Evolutionary conservation across 805 yeast species (phyloP).

Genomic region (Kazachstania kunashirensis): DNA sequence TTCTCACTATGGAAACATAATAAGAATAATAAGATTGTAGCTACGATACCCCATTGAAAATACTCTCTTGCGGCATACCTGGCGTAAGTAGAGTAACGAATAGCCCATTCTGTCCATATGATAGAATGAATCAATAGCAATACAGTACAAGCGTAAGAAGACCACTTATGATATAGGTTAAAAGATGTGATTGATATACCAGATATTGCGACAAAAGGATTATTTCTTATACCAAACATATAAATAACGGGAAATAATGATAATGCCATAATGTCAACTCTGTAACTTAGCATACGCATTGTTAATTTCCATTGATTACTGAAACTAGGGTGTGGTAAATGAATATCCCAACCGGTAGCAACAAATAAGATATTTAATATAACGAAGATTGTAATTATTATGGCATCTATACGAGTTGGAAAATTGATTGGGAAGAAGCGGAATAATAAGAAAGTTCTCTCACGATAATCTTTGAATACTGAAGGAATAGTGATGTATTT

Average conservation of each 20-base stretch:
- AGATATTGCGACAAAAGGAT: slow-evolving; percentile 49
- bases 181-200: slow-evolving; percentile 56
- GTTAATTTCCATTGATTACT: slow-evolving; percentile 27
- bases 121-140: slow-evolving; percentile 47
- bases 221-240: slow-evolving; percentile 65
- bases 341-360: slow-evolving; percentile 30
- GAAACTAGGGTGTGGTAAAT: slow-evolving; percentile 33
- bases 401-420: slow-evolving; percentile 25
- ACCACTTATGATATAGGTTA: slow-evolving; percentile 57
- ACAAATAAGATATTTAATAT: slow-evolving; percentile 27
- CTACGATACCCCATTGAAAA: slow-evolving; percentile 40
- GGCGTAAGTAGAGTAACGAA: slow-evolving; percentile 28
- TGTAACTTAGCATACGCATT: slow-evolving; percentile 39
- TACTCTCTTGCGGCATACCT: slow-evolving; percentile 35
- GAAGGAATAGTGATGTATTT: slow-evolving; percentile 25
- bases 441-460: slow-evolving; percentile 15
- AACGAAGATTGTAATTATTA: slow-evolving; percentile 28
- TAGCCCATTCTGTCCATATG: slow-evolving; percentile 42
- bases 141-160: slow-evolving; percentile 42
- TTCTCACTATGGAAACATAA: slow-evolving; percentile 42
- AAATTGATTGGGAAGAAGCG: slow-evolving; percentile 24
- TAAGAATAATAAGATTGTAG: slow-evolving; percentile 35
- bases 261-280: slow-evolving; percentile 42
- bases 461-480: slow-evolving; percentile 14
- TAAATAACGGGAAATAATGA: slow-evolving; percentile 49